Conservation (phyloP, 202 grass and related monocot species). For the Zizania palustris region DNA sequence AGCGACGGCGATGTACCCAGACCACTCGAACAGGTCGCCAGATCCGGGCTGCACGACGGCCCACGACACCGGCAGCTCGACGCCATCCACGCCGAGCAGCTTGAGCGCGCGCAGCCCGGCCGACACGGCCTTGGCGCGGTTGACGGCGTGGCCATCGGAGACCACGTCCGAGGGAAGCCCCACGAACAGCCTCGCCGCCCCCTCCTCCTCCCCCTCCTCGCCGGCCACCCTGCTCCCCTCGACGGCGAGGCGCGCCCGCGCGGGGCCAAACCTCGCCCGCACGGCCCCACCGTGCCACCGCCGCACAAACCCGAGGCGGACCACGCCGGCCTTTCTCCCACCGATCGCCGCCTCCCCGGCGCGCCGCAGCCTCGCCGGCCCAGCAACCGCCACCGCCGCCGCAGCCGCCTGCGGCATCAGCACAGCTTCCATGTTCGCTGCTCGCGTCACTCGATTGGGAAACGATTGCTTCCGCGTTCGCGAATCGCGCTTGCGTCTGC, state of each 20-base stretch:
- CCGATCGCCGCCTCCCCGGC: not conserved
- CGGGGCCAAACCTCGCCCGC: conserved; percentile 1
- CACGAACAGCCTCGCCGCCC: conserved; percentile 45
- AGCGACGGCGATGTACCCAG: conserved; percentile 39
- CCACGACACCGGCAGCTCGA: conserved; percentile 63
- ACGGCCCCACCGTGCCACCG: not conserved
- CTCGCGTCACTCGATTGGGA: not conserved
- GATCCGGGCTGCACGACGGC: conserved; percentile 36
- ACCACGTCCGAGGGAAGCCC: conserved; percentile 56
- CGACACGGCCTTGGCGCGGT: conserved; percentile 44
- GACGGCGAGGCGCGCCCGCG: conserved; percentile 23
- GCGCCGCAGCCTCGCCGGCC: not conserved
- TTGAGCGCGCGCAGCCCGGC: conserved; percentile 60
- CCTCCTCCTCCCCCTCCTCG: not conserved
- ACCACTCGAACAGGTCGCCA: conserved; percentile 39
- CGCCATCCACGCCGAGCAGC: conserved; percentile 57
- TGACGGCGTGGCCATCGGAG: conserved; percentile 40
- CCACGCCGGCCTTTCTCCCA: not conserved
- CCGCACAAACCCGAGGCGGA: conserved; percentile 20
- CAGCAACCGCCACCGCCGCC: not conserved
- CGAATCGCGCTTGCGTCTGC: not conserved
- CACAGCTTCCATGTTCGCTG: conserved; percentile 26
- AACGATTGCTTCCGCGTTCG: not conserved
- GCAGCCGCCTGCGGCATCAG: conserved; percentile 27
- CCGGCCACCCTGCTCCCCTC: not conserved